Evolutionary conservation across 805 yeast species (phyloP).

Genomic region (Saccharomycopsis amapae): DNA sequence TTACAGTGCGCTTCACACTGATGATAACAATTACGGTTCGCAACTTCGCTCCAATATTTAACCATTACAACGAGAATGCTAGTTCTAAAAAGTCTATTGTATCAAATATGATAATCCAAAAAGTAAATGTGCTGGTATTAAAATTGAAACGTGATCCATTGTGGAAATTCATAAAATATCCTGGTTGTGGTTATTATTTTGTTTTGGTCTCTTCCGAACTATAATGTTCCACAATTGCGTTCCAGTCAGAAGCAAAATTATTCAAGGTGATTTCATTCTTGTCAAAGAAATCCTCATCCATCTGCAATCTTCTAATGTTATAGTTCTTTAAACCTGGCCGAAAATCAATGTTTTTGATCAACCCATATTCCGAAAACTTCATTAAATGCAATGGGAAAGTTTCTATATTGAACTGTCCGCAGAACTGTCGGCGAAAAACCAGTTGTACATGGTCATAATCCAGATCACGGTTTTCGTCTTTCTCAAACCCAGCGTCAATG

Average conservation of each 20-base stretch:
- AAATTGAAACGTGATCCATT: too few relatives aligned
- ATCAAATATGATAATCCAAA: too few relatives aligned
- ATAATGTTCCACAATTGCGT: not conserved
- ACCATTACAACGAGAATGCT: too few relatives aligned
- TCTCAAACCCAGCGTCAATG: constrained; percentile 1
- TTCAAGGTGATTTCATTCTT: constrained; percentile 1
- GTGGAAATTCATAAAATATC: too few relatives aligned
- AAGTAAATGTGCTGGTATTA: too few relatives aligned
- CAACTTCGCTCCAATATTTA: too few relatives aligned
- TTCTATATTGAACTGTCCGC: constrained; percentile 5
- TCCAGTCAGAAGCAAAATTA: not conserved
- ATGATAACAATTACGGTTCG: too few relatives aligned
- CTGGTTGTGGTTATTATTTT: too few relatives aligned
- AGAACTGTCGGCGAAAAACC: not conserved
- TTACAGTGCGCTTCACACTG: too few relatives aligned
- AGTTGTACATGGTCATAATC: constrained; percentile 4
- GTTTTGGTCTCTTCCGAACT: too few relatives aligned
- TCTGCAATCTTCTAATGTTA: not conserved
- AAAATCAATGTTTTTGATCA: constrained; percentile 12
- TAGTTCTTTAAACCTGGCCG: constrained; percentile 8
- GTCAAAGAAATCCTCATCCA: constrained; percentile 1
- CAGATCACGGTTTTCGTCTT: constrained; percentile 5
- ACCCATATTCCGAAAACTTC: constrained; percentile 11
- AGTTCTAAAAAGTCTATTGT: too few relatives aligned
- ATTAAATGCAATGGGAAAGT: constrained; percentile 9